Evolutionary conservation across 257 asterid species (phyloP).

Genomic region (Nicotiana attenuata): DNA sequence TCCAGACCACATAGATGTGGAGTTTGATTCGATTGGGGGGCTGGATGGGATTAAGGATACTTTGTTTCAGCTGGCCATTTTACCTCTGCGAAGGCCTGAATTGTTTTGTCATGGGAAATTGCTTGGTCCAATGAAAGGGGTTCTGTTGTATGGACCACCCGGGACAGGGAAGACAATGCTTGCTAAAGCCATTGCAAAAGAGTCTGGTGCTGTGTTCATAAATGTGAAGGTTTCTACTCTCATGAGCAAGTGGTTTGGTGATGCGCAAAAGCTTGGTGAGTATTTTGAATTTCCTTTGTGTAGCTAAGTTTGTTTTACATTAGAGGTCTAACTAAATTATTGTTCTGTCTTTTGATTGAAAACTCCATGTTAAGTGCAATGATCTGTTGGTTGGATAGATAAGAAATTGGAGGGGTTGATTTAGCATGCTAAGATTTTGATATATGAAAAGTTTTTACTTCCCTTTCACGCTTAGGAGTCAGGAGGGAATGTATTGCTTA

Average conservation of each 20-base stretch:
- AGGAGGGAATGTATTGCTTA: neutral
- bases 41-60: conserved; percentile 72
- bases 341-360: neutral
- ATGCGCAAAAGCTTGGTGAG: conserved; percentile 90
- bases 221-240: conserved; percentile 77
- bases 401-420: conserved; percentile 1
- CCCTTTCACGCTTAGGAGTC: neutral
- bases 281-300: neutral
- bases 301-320: neutral
- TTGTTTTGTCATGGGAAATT: conserved; percentile 79
- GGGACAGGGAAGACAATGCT: conserved; percentile 99
- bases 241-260: conserved; percentile 99
- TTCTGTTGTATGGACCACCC: conserved; percentile 94
- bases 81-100: conserved; percentile 80
- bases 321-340: neutral
- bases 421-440: neutral
- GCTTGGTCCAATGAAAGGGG: conserved; percentile 94
- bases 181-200: conserved; percentile 97
- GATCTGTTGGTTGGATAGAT: neutral
- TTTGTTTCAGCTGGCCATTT: conserved; percentile 74
- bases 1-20: conserved; percentile 77
- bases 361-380: neutral
- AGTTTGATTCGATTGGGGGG: conserved; percentile 83
- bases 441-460: neutral
- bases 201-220: conserved; percentile 89